Conservation (phyloP, 2,329 filamentous ascomycete species). For the Mycosphaerelloides madeirae region DNA sequence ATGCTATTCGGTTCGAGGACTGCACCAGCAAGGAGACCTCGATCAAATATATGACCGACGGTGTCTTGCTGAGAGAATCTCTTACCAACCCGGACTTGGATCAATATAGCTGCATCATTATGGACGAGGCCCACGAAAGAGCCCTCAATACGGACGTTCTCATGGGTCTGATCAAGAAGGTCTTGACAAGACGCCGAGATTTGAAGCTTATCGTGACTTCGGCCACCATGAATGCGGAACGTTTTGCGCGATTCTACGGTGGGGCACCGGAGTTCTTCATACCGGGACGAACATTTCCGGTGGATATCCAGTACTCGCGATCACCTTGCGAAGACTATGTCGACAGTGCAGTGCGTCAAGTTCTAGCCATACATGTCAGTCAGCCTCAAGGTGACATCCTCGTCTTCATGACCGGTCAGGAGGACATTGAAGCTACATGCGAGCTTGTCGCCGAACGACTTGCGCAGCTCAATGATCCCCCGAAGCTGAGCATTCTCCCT, state of each 20-base stretch:
- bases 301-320: constrained; percentile 91
- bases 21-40: constrained; percentile 91
- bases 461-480: constrained; percentile 85
- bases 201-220: constrained; percentile 96
- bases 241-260: constrained; percentile 93
- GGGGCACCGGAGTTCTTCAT: constrained; percentile 96
- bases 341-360: constrained; percentile 92
- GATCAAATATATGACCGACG: constrained; percentile 99
- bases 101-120: constrained; percentile 96
- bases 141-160: constrained; percentile 95
- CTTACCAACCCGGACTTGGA: constrained; percentile 89
- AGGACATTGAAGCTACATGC: constrained; percentile 96
- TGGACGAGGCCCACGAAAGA: constrained; percentile 98
- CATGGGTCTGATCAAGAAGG: constrained; percentile 97
- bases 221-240: constrained; percentile 95
- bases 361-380: constrained; percentile 91
- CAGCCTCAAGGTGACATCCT: constrained; percentile 90
- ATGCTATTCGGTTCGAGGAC: constrained; percentile 97
- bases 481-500: constrained; percentile 87
- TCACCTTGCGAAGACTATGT: constrained; percentile 97
- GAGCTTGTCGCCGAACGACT: constrained; percentile 85
- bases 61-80: constrained; percentile 87
- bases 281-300: constrained; percentile 90
- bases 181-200: constrained; percentile 80
- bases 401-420: constrained; percentile 98